Evolutionary conservation across 331 rosid genomes (phyloP), one percentile per base, ranked within the genome.

Genomic region (Malus hybrid): DNA sequence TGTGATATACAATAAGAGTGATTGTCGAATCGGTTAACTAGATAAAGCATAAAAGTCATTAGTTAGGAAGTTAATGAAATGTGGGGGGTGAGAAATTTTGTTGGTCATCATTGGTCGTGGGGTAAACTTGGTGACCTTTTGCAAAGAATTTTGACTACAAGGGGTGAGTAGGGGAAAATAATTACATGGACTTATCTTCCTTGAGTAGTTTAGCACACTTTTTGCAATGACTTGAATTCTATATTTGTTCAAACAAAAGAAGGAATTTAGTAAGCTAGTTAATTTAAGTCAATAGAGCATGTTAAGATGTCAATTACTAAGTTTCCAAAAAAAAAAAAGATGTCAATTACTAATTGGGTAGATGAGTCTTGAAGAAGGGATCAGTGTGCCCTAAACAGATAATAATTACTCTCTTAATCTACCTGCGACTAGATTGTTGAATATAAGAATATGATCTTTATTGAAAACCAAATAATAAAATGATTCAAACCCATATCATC

Each of bases 21-120:
- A 14, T 75, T 44, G 82, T 76, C 85, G 83, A 86, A 62, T 28
- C 62, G 76, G 28, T 29, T 6, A 66, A 67, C 27, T 32, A 36
- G 24, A n/a, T 24, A 50, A 57, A 71, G 36, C 66, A 56, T 56
- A 32, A 20, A 32, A 54, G 8, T 70, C 65, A 24, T 60, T 60
- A 29, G 16, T 62, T n/a, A 46, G 27, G 61, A 34, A 16, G 27
- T 56, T 56, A 7, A 44, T 5, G 20, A 57, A 59, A 57, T 70
- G 67, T 31, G 24, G 29, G 67, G 46, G 50, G 50, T 28, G 15
- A 10, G 39, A 14, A 64, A 68, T 24, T 69, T 63, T 65, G 20
- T 62, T 19, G 46, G 9, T 22, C 14, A 66, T 57, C 67, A 65
- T 24, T 44, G 57, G 70, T 57, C 46, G 64, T 57, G 74, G 74